Evolutionary conservation across 1,284 basidiomycete species (phyloP).

Genomic region (Heterobasidion annosum): DNA sequence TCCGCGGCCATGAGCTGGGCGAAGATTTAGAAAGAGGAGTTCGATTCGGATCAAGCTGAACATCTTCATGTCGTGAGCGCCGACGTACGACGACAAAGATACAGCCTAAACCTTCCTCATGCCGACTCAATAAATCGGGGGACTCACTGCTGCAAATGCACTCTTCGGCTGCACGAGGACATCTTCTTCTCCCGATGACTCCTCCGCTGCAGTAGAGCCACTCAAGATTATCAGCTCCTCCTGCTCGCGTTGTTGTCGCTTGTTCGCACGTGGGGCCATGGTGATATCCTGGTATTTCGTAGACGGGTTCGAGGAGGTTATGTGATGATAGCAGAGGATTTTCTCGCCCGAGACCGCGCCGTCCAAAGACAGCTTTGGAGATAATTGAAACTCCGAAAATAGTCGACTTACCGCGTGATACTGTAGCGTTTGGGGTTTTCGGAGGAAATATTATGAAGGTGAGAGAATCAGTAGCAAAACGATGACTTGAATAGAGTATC

Average conservation of each 20-base stretch:
- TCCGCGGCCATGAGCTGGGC: slow-evolving; percentile 15
- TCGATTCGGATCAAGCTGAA: neutral
- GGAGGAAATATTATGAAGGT: too few relatives aligned
- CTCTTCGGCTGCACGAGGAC: slow-evolving; percentile 11
- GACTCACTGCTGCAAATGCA: slow-evolving; percentile 53
- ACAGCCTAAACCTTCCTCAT: neutral
- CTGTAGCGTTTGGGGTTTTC: too few relatives aligned
- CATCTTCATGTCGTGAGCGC: neutral
- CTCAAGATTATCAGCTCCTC: slow-evolving; percentile 64
- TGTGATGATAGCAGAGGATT: too few relatives aligned
- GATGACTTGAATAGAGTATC: too few relatives aligned
- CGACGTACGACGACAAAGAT: neutral
- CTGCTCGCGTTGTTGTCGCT: slow-evolving; percentile 77
- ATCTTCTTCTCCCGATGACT: slow-evolving; percentile 20
- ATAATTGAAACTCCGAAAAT: neutral
- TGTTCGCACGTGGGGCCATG: slow-evolving; percentile 73
- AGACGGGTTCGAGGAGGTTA: too few relatives aligned
- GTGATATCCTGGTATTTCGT: neutral
- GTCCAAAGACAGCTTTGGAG: too few relatives aligned
- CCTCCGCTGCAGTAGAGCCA: slow-evolving; percentile 14
- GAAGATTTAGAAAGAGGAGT: neutral
- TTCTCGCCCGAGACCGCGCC: too few relatives aligned
- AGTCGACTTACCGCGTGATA: neutral
- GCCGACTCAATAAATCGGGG: neutral
- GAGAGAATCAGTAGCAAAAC: too few relatives aligned